Base-by-base conservation (phyloP, 1,284 basidiomycete species). In the Termitomyces sp. region DNA sequence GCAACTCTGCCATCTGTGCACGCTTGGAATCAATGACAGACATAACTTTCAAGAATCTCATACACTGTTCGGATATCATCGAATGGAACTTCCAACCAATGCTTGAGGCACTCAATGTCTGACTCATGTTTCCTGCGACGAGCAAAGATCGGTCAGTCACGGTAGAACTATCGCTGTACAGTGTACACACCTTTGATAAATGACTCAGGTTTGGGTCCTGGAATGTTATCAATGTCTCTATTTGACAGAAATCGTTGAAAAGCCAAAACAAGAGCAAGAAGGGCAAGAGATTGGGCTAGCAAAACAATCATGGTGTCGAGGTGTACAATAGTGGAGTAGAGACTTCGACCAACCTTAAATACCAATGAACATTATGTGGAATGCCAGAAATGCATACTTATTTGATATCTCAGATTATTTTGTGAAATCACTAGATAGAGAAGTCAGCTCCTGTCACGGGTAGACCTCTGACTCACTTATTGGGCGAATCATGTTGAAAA, bases 131-230 rank as follows among this genome's bases (percentile, higher is more conserved):
- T 17, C 36, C 53, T n/a, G 41, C 28, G 3, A 7, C 5, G 28
- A 7, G 10, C 9, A 28, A 3, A 30, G 12, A 28, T 43, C 2
- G 13, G 13, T 5, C 15, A 3, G 13, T n/a, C n/a, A n/a, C n/a
- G n/a, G n/a, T 24, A 0, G n/a, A n/a, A 17, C 28, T 10, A n/a
- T 1, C 30, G n/a, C 8, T 31, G 13, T 12, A 19, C 13, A 17
- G n/a, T 5, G 21, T 28, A 45, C 39, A 42, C 33, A 68, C 69
- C 67, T 56, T 56, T 66, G 55, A 58, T 56, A 39, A 64, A 65
- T 15, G 70, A 70, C n/a, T 55, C 44, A 10, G 64, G 53, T 10
- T 58, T 49, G 2, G 72, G 72, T 2, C 71, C 70, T n/a, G 70
- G 68, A 10, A 73, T 54, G 39, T 68, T 68, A 33, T 68, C 67